Conservation (phyloP, 805 yeast species). For the Millerago galiae region DNA sequence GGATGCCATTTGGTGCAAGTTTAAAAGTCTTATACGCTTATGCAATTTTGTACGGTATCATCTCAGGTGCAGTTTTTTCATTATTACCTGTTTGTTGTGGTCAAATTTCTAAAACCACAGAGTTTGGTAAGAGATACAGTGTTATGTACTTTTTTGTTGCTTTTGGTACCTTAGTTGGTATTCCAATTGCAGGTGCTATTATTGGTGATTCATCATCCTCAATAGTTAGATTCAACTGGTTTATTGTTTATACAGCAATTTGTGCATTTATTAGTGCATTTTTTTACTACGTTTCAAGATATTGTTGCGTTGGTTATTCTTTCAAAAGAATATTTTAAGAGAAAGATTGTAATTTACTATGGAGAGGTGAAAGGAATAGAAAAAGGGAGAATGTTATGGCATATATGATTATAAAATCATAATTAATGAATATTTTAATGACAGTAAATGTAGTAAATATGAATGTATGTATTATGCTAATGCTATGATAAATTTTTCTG, state of each 20-base stretch:
- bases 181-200: constrained; percentile 46
- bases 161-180: constrained; percentile 40
- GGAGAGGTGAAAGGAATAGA: not conserved
- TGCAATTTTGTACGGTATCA: constrained; percentile 43
- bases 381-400: no score
- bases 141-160: constrained; percentile 55
- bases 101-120: constrained; percentile 46
- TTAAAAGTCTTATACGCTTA: constrained; percentile 34
- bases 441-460: no score
- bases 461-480: not conserved
- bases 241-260: constrained; percentile 29
- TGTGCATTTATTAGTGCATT: constrained; percentile 32
- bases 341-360: not conserved
- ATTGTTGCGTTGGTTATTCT: constrained; percentile 34
- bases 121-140: constrained; percentile 48
- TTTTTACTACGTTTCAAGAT: constrained; percentile 38
- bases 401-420: no score
- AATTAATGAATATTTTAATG: no score
- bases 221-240: constrained; percentile 28
- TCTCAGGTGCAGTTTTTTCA: constrained; percentile 48
- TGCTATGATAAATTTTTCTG: not conserved
- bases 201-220: constrained; percentile 26
- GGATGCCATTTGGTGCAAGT: constrained; percentile 35
- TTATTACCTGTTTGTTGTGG: constrained; percentile 55
- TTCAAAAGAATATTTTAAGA: not conserved